These are phyloP conservation scores for Kalmusia sp. DNA, from an alignment of 2,329 filamentous ascomycete genomes.

Conservation along the genomic window DNA sequence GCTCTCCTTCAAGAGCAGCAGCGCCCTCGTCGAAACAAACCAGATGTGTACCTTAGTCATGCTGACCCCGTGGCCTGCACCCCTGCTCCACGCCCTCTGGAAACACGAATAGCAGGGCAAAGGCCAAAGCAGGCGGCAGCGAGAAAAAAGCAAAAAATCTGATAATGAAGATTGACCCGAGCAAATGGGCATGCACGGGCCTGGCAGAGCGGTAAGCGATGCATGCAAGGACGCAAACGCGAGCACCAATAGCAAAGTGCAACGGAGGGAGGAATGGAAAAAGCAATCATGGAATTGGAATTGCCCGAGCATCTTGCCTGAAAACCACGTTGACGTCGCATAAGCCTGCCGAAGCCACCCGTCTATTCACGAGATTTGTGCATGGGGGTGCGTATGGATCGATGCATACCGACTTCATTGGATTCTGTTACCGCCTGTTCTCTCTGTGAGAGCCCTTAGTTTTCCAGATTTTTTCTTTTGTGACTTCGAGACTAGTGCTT, in stretches of 20 bases:
- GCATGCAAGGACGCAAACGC: neutral
- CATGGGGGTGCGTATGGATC: neutral
- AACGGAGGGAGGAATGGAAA: neutral
- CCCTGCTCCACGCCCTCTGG: neutral
- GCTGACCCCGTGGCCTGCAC: neutral
- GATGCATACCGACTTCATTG: neutral
- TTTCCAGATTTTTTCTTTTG: too few species aligned
- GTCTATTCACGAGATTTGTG: conserved; percentile 13
- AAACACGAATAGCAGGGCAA: neutral
- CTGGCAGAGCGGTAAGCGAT: conserved; percentile 4
- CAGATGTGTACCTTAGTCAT: neutral
- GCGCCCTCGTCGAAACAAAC: neutral
- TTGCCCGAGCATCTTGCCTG: neutral
- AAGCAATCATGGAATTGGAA: neutral
- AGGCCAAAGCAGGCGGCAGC: neutral
- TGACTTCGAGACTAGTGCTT: too few species aligned
- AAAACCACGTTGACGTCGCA: conserved; percentile 21
- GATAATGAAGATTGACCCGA: neutral
- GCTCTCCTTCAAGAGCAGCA: neutral
- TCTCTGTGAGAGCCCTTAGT: neutral
- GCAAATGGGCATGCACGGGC: conserved; percentile 1
- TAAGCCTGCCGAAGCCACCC: conserved; percentile 31
- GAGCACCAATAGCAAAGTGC: neutral
- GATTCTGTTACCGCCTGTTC: too few species aligned
- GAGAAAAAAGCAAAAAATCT: neutral